Evolutionary conservation across 2,329 filamentous ascomycete genomes (phyloP).

Genomic region (Calonectria naviculata): DNA sequence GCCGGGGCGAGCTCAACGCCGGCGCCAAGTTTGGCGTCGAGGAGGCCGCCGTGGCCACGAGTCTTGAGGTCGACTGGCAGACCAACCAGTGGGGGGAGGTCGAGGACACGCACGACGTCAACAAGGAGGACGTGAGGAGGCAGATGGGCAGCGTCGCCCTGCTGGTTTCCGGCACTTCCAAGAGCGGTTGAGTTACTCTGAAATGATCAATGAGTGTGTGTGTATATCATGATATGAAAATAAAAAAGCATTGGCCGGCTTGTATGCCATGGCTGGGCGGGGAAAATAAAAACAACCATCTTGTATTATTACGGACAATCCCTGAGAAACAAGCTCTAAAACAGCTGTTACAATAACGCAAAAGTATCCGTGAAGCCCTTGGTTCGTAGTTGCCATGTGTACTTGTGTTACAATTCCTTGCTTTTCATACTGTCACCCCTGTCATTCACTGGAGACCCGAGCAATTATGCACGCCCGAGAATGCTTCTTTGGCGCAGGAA

Average conservation of each 20-base stretch:
- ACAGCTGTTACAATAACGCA: not conserved
- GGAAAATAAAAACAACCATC: not conserved
- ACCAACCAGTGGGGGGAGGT: constrained; percentile 94
- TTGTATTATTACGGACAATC: not conserved
- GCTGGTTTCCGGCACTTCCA: constrained; percentile 74
- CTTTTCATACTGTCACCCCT: no score
- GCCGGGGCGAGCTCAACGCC: constrained; percentile 52
- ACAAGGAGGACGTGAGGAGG: constrained; percentile 87
- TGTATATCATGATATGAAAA: constrained; percentile 20
- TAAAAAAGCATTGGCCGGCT: not conserved
- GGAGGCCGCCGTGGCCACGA: constrained; percentile 82
- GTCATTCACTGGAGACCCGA: no score
- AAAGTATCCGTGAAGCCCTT: not conserved
- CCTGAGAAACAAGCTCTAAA: not conserved
- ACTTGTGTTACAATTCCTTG: no score
- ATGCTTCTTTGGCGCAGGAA: no score
- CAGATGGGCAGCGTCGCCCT: constrained; percentile 90
- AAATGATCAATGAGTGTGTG: not conserved
- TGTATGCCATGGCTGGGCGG: constrained; percentile 28
- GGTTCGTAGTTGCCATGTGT: no score
- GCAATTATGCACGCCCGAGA: no score
- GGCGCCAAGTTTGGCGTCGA: constrained; percentile 77
- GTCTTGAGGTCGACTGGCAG: constrained; percentile 90
- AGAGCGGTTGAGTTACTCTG: constrained; percentile 19
- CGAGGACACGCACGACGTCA: constrained; percentile 97